Evolutionary conservation across 345 rosid species (phyloP), one percentile per base, ranked within the genome.

Genomic region (Hibiscus trionum): DNA sequence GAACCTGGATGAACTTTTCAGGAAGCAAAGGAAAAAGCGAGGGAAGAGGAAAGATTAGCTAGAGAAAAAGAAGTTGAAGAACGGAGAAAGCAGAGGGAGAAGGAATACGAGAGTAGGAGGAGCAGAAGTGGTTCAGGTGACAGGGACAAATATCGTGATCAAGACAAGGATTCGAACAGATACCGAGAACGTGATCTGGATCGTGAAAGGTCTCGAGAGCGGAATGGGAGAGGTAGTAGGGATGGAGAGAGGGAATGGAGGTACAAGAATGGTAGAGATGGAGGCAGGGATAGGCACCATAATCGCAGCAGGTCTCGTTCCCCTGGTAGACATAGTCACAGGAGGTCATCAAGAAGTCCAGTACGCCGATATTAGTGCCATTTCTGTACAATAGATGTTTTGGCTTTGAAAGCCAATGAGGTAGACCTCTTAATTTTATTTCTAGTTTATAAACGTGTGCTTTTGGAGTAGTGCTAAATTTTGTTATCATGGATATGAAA

Each of bases 11-110:
- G n/a, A 47, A 56, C 65, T 75, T 83, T 81, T 33, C 82, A 92
- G 98, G 89, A 77, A 72, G 88, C 89, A 42, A 92, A 85, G 84
- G 98, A 92, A 78, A 92, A 88, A 79, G 91, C 86, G 33, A 85
- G 83, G 80, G 94, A 90, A 79, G 97, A 89, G 84, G 99, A 89
- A 80, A 88, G 84, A 74, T 39, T 84, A 57, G 88, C 83, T 2
- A 87, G 86, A 82, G 99, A 93, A 79, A 95, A 90, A 82, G 99
- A 92, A 77, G 86, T 84, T 21, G 96, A 89, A 72, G 97, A 90
- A 62, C 81, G 83, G 80, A 83, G 83, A 83, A 92, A 86, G 73
- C 87, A 52, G 39, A 88, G 90, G 78, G 96, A 90, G 62, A 94
- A 82, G 81, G 98, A 89, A 81, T 57, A 63, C 10, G 96, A 88